These are phyloP conservation scores for Rhizophagus clarus DNA, from an alignment of 192 early-diverging fungal genomes.

Conservation along the genomic window DNA sequence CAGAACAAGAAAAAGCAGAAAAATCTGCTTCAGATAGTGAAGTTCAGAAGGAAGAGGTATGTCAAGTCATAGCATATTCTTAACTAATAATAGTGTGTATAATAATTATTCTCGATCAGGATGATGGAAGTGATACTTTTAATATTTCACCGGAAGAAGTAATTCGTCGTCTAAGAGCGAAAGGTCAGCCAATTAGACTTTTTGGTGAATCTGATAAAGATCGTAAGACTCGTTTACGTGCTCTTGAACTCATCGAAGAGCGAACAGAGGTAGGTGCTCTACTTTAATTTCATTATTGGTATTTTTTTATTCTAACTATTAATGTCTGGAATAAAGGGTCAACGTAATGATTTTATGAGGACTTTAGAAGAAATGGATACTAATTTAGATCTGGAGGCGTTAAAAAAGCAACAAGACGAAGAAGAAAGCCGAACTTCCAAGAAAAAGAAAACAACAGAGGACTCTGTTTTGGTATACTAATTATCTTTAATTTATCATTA, in stretches of 20 bases:
- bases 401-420: constrained; percentile 59
- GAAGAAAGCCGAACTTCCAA: constrained; percentile 48
- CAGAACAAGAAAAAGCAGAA: constrained; percentile 36
- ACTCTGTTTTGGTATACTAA: constrained; percentile 47
- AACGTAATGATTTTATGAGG: constrained; percentile 90
- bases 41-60: constrained; percentile 31
- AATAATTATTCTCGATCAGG: constrained; percentile 6
- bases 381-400: constrained; percentile 73
- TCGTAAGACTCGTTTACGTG: constrained; percentile 78
- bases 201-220: constrained; percentile 88
- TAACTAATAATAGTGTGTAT: too few species aligned
- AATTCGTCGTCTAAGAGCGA: constrained; percentile 77
- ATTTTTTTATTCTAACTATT: neutral
- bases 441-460: constrained; percentile 50
- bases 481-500: neutral
- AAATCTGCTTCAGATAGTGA: constrained; percentile 30
- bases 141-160: constrained; percentile 77
- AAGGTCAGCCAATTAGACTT: constrained; percentile 86
- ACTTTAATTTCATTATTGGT: neutral
- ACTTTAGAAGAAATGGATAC: constrained; percentile 82
- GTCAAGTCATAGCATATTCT: neutral
- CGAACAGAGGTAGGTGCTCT: constrained; percentile 46
- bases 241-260: constrained; percentile 83
- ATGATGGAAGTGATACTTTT: constrained; percentile 41
- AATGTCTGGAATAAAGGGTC: constrained; percentile 49